phyloP scores from a whole-genome alignment of 306 rosid species.

The Cucumis hystrix region DNA sequence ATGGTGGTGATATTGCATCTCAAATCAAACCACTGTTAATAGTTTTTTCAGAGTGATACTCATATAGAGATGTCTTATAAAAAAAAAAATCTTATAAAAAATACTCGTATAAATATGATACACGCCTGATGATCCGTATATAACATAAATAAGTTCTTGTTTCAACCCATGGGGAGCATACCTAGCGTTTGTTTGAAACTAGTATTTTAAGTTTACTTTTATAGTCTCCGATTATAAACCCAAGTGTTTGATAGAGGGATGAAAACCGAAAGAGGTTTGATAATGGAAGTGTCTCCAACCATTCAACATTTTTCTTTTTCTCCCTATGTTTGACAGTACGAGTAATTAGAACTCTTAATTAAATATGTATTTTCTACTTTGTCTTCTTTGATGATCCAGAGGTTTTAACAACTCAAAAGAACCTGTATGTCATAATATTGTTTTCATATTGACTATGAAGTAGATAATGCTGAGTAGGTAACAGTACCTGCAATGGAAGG shows the following conservation, averaged over 20 bases:
- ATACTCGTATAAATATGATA: not conserved
- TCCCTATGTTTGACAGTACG: not conserved
- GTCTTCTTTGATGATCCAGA: not conserved
- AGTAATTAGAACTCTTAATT: not conserved
- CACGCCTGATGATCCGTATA: not conserved
- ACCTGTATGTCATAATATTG: not conserved
- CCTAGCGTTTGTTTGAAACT: not conserved
- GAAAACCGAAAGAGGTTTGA: not conserved
- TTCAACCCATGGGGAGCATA: not conserved
- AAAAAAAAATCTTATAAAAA: too few species aligned
- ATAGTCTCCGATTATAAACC: not conserved
- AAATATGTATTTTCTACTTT: not conserved
- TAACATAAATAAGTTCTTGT: not conserved
- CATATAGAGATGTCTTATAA: not conserved
- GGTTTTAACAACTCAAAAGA: not conserved
- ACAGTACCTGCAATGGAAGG: slow-evolving; percentile 81
- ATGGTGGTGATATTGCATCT: not conserved
- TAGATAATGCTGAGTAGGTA: not conserved
- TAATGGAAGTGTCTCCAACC: not conserved
- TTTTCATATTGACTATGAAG: not conserved
- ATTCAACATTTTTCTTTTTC: not conserved
- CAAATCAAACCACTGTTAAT: not conserved
- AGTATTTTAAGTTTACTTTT: not conserved
- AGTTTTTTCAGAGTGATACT: not conserved
- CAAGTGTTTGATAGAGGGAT: not conserved